A percentile compares a stretch with the other conserved stretches of the same genome.
phyloP scores from a whole-genome alignment of 2,329 filamentous ascomycete genomes.

The Cordyceps cateniannulata region DNA sequence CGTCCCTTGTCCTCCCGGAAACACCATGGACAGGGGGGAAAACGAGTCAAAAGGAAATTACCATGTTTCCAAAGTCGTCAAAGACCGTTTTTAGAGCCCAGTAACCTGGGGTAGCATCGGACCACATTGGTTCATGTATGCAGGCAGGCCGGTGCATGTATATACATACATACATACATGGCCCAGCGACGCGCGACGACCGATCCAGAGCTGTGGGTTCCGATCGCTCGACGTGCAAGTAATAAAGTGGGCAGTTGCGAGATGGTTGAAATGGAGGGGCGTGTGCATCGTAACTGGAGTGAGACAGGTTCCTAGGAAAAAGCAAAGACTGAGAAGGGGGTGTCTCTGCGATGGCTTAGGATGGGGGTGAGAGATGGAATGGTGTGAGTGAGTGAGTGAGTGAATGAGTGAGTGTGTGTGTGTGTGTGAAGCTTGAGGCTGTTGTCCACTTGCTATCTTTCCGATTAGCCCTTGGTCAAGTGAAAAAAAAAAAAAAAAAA shows the following conservation, averaged over 20 bases:
- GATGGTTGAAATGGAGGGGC: not conserved
- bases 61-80: constrained; percentile 10
- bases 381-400: not conserved
- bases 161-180: not conserved
- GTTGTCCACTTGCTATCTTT: no score
- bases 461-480: no score
- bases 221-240: not conserved
- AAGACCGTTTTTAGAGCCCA: not conserved
- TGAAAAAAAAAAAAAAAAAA: not conserved
- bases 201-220: constrained; percentile 9
- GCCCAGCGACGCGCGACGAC: not conserved
- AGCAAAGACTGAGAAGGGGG: not conserved
- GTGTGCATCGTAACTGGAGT: not conserved
- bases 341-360: not conserved
- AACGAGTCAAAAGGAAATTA: constrained; percentile 11
- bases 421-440: not conserved
- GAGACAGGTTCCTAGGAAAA: not conserved
- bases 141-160: no score
- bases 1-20: not conserved
- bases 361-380: not conserved
- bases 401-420: not conserved
- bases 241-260: no score
- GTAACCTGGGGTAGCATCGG: not conserved
- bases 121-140: not conserved
- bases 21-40: not conserved